A percentile compares a stretch with the other conserved stretches of the same genome.
phyloP scores from a whole-genome alignment of 163 green algal genomes.

The Smithsoniella earleae region DNA sequence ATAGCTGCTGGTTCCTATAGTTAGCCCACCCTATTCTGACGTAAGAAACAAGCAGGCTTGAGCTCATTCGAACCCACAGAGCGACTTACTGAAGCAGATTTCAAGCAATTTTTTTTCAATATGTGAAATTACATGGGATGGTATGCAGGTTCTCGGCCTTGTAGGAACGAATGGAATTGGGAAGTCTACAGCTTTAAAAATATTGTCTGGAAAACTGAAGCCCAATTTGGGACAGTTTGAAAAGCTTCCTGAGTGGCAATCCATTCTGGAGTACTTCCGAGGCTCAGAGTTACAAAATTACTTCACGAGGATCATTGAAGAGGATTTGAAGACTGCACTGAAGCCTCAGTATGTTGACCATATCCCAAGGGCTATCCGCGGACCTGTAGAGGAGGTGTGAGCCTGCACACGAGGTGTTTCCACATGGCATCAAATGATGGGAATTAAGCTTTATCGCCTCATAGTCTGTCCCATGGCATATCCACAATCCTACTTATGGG shows the following conservation, averaged over 20 bases:
- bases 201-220: constrained; percentile 93
- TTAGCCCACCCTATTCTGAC: too few species aligned
- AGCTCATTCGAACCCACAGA: too few species aligned
- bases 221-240: constrained; percentile 92
- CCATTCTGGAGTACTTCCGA: constrained; percentile 92
- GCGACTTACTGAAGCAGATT: too few species aligned
- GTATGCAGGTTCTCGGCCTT: constrained; percentile 96
- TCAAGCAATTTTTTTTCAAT: too few species aligned
- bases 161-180: constrained; percentile 98
- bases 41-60: too few species aligned
- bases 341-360: constrained; percentile 88
- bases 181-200: constrained; percentile 95
- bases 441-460: background rate
- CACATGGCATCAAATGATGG: too few species aligned
- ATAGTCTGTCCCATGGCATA: background rate
- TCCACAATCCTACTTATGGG: background rate
- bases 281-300: constrained; percentile 98
- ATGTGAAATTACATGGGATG: too few species aligned
- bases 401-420: too few species aligned
- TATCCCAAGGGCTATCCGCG: constrained; percentile 55
- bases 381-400: constrained; percentile 40
- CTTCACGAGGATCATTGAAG: constrained; percentile 90
- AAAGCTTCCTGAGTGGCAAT: constrained; percentile 85
- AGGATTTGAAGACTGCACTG: constrained; percentile 83
- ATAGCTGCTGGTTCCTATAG: too few species aligned